phyloP scores from a whole-genome alignment of 441 rosid genomes.

The Adansonia gregorii region DNA sequence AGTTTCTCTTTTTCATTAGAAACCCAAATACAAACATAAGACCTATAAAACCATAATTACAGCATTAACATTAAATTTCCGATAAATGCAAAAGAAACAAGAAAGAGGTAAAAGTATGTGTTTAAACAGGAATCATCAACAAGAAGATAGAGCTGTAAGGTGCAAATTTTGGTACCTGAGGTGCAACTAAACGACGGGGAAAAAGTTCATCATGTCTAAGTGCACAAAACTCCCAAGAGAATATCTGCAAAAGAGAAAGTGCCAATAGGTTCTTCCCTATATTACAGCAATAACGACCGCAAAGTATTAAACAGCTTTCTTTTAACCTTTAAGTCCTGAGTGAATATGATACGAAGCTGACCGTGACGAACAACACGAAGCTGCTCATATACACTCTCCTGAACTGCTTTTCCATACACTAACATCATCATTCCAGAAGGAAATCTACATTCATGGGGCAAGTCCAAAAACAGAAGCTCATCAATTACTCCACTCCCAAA shows the following conservation, averaged over 20 bases:
- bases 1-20: background rate
- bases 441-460: conserved; percentile 82
- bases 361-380: conserved; percentile 99
- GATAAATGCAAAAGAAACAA: conserved; percentile 1
- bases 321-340: conserved; percentile 85
- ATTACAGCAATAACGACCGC: conserved; percentile 12
- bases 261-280: conserved; percentile 18
- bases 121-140: background rate
- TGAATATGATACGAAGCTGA: conserved; percentile 86
- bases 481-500: conserved; percentile 96
- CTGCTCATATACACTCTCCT: conserved; percentile 95
- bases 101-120: background rate
- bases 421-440: conserved; percentile 82
- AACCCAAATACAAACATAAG: background rate
- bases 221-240: conserved; percentile 98
- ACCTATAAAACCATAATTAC: background rate
- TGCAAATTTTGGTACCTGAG: conserved; percentile 62
- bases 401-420: conserved; percentile 92
- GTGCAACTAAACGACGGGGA: conserved; percentile 93
- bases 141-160: background rate
- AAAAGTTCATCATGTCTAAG: conserved; percentile 95
- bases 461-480: conserved; percentile 87
- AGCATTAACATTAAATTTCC: background rate
- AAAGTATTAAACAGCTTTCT: conserved; percentile 25
- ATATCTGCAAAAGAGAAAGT: conserved; percentile 54